Conservation (phyloP, 139 green algal species). For the Coelastrella sp. region DNA sequence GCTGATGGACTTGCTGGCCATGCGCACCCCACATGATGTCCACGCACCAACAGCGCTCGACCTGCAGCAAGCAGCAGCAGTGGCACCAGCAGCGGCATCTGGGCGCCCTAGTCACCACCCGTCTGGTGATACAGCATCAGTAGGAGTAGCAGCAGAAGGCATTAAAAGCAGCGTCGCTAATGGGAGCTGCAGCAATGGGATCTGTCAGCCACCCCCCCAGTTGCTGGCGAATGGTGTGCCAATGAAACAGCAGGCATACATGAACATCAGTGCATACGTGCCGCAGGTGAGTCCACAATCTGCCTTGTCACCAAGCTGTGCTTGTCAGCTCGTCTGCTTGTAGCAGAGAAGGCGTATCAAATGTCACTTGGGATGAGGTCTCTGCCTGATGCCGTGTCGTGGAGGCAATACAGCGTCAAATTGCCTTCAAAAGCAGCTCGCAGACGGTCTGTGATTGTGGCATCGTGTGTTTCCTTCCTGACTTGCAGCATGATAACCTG, state of each 20-base stretch:
- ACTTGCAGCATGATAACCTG: conserved; percentile 57
- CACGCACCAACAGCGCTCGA: background rate
- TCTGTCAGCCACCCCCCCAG: background rate
- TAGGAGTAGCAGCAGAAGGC: background rate
- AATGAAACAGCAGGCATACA: background rate
- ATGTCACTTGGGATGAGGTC: background rate
- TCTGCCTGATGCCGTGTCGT: background rate
- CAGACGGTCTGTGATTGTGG: too few relatives aligned
- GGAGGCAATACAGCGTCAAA: background rate
- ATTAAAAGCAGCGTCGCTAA: background rate
- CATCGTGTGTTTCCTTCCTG: too few relatives aligned
- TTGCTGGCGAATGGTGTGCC: conserved; percentile 53
- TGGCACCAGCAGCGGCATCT: background rate
- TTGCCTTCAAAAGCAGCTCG: background rate
- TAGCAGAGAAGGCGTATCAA: background rate
- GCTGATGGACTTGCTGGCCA: conserved; percentile 67
- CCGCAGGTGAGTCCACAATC: conserved; percentile 49
- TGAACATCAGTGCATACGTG: conserved; percentile 55
- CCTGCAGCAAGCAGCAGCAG: too few relatives aligned
- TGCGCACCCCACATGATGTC: conserved; percentile 46
- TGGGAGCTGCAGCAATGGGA: background rate
- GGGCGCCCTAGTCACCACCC: background rate
- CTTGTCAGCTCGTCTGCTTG: background rate
- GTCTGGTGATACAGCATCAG: background rate
- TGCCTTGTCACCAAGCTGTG: background rate